Evolutionary conservation across 2,329 filamentous ascomycete species (phyloP), one percentile per base, ranked within the genome.

Genomic region (Cytospora piceicola): DNA sequence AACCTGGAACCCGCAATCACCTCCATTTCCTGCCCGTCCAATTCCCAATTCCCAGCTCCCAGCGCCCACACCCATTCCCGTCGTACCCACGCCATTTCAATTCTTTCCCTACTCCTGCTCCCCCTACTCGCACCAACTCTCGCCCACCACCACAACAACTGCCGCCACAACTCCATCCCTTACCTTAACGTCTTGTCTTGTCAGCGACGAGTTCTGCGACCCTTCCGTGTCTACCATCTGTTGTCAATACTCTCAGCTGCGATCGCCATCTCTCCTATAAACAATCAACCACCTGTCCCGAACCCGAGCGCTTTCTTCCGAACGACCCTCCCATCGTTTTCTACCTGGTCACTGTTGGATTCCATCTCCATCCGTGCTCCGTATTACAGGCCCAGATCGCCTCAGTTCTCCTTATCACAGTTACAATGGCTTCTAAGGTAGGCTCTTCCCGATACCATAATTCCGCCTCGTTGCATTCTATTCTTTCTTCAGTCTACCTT

Each of bases 341-440:
- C 58, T 61, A 65, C 64, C 61, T 63, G 66, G 67, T 68, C 58
- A 60, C 39, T 64, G 29, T 56, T 39, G 39, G 22, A 51, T 12
- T 32, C 36, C 60, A 30, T 61, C 61, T 46, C 54, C 53, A 63
- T 65, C 34, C 42, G 42, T 62, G 58, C 66, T 36, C 27, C 27
- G 61, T 61, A 63, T 61, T 61, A 58, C 65, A 61, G 61, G 57
- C 64, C 32, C 51, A 54, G 46, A 29, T 66, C 57, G 34, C 63
- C 57, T 64, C 24, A 29, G 30, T 57, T 46, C n/a, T 24, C 59
- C 61, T 65, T 46, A 69, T 65, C 58, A 54, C 64, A 63, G 63
- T 68, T 57, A 74, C 74, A 75, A 79, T 79, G 77, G 77, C 77
- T 64, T 78, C 76, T 65, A 79, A 79, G 74, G 77, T 78, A 73